These are phyloP conservation scores for Balakata baccata DNA, from an alignment of 345 rosid species.

Conservation along the genomic window DNA sequence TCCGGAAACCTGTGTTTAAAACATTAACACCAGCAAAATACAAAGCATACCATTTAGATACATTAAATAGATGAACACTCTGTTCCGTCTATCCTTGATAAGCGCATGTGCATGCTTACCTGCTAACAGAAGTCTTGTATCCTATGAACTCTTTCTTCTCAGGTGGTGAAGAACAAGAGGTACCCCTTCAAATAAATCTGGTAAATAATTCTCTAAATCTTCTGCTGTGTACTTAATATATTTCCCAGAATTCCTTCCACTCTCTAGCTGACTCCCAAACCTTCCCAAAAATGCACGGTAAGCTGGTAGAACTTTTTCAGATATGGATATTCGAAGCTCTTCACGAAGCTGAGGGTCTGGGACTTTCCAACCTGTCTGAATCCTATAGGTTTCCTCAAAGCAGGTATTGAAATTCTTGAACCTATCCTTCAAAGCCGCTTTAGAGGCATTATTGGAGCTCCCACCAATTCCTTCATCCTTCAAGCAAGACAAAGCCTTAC, in stretches of 20 bases:
- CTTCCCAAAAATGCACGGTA: conserved; percentile 86
- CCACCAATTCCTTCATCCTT: conserved; percentile 78
- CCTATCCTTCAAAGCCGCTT: conserved; percentile 74
- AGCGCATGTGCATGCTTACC: conserved; percentile 29
- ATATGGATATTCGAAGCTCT: conserved; percentile 86
- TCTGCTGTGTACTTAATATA: conserved; percentile 93
- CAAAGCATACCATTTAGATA: conserved; percentile 35
- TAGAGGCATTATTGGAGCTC: conserved; percentile 66
- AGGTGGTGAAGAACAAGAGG: conserved; percentile 75
- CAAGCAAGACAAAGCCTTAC: conserved; percentile 66
- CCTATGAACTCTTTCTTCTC: conserved; percentile 66
- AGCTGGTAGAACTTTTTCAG: conserved; percentile 83
- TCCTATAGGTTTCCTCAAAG: conserved; percentile 80
- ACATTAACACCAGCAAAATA: conserved; percentile 38
- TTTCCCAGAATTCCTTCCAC: conserved; percentile 81
- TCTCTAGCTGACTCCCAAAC: conserved; percentile 74
- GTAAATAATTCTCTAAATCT: conserved; percentile 73
- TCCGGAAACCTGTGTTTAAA: conserved; percentile 42
- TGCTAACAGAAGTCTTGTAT: conserved; percentile 22
- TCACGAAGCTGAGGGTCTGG: conserved; percentile 94
- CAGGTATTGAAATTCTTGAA: conserved; percentile 83
- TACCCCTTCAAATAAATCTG: conserved; percentile 82
- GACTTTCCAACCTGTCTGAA: conserved; percentile 95
- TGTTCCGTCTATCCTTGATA: conserved; percentile 26
- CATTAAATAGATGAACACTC: conserved; percentile 26